Percentiles rank a stretch among this genome's conserved stretches.
Evolutionary conservation across 768 basidiomycete species (phyloP).

Genomic region (Suillus alpinus): DNA sequence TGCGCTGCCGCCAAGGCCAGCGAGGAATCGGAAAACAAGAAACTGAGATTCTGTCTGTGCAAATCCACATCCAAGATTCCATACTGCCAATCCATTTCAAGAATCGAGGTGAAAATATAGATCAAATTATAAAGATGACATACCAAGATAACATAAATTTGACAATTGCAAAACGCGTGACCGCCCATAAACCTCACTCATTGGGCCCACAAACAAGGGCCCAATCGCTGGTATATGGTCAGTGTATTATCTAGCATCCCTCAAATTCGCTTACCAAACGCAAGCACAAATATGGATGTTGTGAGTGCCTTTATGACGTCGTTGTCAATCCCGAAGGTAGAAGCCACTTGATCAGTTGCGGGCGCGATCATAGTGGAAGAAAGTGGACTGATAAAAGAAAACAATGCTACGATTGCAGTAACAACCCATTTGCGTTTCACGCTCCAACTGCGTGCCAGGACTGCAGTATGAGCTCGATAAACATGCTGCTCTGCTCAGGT

Average conservation of each 20-base stretch:
- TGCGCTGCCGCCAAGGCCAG: conserved; percentile 72
- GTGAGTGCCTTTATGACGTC: conserved; percentile 51
- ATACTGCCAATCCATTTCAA: conserved; percentile 35
- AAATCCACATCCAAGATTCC: conserved; percentile 65
- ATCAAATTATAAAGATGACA: conserved; percentile 3
- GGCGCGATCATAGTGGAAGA: conserved; percentile 77
- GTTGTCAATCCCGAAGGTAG: conserved; percentile 55
- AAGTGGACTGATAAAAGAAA: conserved; percentile 67
- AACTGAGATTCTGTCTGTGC: conserved; percentile 55
- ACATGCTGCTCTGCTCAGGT: not conserved
- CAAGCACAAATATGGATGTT: conserved; percentile 57
- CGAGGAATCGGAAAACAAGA: conserved; percentile 64
- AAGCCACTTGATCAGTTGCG: conserved; percentile 48
- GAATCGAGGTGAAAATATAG: not conserved
- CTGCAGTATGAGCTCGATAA: not conserved
- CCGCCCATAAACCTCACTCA: conserved; percentile 72
- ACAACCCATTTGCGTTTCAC: conserved; percentile 60
- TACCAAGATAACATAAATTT: conserved; percentile 69
- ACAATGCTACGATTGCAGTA: conserved; percentile 58
- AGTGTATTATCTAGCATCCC: not conserved
- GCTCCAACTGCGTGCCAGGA: conserved; percentile 55
- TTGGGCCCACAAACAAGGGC: conserved; percentile 48
- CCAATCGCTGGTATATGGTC: conserved; percentile 17
- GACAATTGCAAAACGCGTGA: conserved; percentile 56
- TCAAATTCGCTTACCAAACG: conserved; percentile 45